A percentile compares a stretch with the other conserved stretches of the same genome.
These are phyloP conservation scores for Eimeria tenella DNA, from an alignment of 169 alveolate genomes.

Conservation along the genomic window DNA sequence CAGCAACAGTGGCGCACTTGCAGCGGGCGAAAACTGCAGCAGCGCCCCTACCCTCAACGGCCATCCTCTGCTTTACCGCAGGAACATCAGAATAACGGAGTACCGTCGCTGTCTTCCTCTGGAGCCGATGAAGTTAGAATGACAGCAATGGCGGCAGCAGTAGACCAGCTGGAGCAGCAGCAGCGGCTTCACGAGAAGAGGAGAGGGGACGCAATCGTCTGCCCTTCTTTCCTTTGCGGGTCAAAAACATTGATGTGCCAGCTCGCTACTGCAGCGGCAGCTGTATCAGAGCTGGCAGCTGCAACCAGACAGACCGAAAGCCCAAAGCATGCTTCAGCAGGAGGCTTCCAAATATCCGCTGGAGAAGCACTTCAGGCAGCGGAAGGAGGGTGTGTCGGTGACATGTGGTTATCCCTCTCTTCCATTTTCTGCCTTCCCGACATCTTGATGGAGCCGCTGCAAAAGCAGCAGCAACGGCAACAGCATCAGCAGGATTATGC, in stretches of 20 bases:
- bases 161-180: constrained; percentile 18
- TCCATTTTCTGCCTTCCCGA: not conserved
- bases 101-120: constrained; percentile 10
- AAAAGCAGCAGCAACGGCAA: constrained; percentile 16
- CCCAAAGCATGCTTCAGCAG: constrained; percentile 46
- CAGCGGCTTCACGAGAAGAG: constrained; percentile 34
- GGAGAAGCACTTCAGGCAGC: constrained; percentile 19
- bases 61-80: not conserved
- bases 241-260: not conserved
- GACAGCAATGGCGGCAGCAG: constrained; percentile 23
- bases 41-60: not conserved
- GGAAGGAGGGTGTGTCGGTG: constrained; percentile 1
- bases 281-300: constrained; percentile 86
- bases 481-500: constrained; percentile 31
- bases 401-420: not conserved
- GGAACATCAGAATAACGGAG: not conserved
- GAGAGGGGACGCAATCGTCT: not conserved
- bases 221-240: constrained; percentile 50
- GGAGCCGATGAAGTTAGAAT: constrained; percentile 78
- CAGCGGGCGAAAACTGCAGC: constrained; percentile 11
- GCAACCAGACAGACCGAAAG: constrained; percentile 79
- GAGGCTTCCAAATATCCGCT: constrained; percentile 16
- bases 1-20: constrained; percentile 12
- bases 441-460: not conserved
- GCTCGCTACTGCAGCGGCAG: constrained; percentile 81